A percentile compares a stretch with the other conserved stretches of the same genome.
phyloP scores from a whole-genome alignment of 495 filamentous ascomycete species.

The Aspergillus panamensis region DNA sequence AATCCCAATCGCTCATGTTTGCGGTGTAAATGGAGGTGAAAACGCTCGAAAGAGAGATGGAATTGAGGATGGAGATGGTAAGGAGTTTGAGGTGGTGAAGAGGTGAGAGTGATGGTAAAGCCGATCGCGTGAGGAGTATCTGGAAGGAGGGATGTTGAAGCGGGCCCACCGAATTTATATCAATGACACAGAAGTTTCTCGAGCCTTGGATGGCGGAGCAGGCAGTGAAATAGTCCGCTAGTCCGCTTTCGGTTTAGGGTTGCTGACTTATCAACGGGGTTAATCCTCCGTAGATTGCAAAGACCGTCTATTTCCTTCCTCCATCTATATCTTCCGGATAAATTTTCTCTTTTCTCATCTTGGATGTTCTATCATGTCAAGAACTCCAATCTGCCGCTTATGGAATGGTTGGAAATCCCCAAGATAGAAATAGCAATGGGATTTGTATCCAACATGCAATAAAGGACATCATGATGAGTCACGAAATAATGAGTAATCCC shows the following conservation, averaged over 20 bases:
- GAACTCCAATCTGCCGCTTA: too few species aligned
- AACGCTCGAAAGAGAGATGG: background rate
- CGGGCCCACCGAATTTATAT: slow-evolving; percentile 37
- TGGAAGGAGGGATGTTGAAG: slow-evolving; percentile 25
- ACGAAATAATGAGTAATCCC: too few species aligned
- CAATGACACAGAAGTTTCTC: slow-evolving; percentile 46
- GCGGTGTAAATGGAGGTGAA: slow-evolving; percentile 6
- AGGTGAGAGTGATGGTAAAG: slow-evolving; percentile 13
- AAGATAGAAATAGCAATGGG: too few species aligned
- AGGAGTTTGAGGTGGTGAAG: slow-evolving; percentile 7
- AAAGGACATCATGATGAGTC: too few species aligned
- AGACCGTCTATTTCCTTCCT: background rate
- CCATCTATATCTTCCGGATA: too few species aligned
- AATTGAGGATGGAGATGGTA: slow-evolving; percentile 10
- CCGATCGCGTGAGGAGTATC: slow-evolving; percentile 31
- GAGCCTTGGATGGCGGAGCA: slow-evolving; percentile 33
- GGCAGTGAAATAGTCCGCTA: slow-evolving; percentile 31
- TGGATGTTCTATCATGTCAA: too few species aligned
- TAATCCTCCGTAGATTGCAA: background rate
- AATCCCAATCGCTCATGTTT: slow-evolving; percentile 72
- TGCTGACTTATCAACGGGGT: slow-evolving; percentile 19
- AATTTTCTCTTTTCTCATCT: too few species aligned
- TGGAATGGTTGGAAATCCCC: too few species aligned
- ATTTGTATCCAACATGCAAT: too few species aligned
- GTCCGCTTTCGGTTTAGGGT: slow-evolving; percentile 21